Conservation (phyloP, 2,329 filamentous ascomycete species). For the Xylariaceae sp. region DNA sequence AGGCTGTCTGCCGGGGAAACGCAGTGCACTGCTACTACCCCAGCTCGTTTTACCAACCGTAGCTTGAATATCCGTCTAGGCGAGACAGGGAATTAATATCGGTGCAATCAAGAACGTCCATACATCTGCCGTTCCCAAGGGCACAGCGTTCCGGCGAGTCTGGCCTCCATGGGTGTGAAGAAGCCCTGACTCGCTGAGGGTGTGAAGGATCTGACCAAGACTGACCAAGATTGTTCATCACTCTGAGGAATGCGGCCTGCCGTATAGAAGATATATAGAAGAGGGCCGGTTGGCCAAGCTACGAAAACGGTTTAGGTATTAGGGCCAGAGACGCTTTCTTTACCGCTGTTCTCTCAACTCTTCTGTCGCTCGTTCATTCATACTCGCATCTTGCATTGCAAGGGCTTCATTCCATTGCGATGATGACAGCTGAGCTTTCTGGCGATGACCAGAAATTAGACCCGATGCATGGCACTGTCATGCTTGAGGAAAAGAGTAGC, state of each 20-base stretch:
- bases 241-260: too few species aligned
- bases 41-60: conserved; percentile 21
- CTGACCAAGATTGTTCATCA: too few species aligned
- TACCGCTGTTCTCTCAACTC: too few species aligned
- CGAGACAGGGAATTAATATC: conserved; percentile 19
- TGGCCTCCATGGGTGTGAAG: background rate
- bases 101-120: conserved; percentile 21
- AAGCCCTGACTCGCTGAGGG: too few species aligned
- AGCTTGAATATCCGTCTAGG: conserved; percentile 26
- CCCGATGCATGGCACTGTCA: conserved; percentile 16
- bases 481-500: conserved; percentile 29
- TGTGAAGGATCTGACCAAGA: too few species aligned
- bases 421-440: conserved; percentile 19
- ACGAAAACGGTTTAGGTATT: too few species aligned
- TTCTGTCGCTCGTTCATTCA: too few species aligned
- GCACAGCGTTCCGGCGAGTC: conserved; percentile 3
- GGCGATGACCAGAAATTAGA: too few species aligned
- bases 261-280: too few species aligned
- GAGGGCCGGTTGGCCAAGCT: too few species aligned
- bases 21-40: background rate
- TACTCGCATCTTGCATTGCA: too few species aligned
- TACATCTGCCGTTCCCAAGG: conserved; percentile 23
- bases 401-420: conserved; percentile 15
- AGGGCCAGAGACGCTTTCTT: too few species aligned
- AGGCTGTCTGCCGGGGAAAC: conserved; percentile 15